These are phyloP conservation scores for Kodamaea sp. DNA, from an alignment of 1,139 yeast genomes.

Conservation along the genomic window DNA sequence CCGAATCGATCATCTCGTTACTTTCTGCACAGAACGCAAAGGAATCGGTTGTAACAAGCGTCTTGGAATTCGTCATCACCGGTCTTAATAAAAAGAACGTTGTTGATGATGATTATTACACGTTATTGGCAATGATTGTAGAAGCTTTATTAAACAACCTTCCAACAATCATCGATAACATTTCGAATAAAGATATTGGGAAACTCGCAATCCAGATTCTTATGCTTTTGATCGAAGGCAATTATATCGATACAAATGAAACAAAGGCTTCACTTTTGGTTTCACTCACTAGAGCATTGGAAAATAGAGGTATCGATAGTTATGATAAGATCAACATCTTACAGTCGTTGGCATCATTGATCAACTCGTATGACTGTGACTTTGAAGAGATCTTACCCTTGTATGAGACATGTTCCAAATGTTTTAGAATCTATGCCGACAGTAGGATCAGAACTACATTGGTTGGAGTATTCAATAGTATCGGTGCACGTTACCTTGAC, in stretches of 20 bases:
- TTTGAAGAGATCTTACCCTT: constrained; percentile 52
- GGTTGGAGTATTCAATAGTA: constrained; percentile 53
- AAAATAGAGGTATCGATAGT: constrained; percentile 53
- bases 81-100: constrained; percentile 34
- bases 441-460: constrained; percentile 58
- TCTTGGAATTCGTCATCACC: constrained; percentile 55
- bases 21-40: constrained; percentile 57
- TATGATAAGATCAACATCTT: constrained; percentile 58
- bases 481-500: constrained; percentile 53
- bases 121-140: constrained; percentile 53
- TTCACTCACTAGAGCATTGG: constrained; percentile 60
- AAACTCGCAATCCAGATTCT: constrained; percentile 51
- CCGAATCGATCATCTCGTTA: constrained; percentile 52
- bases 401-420: constrained; percentile 53
- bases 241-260: constrained; percentile 55
- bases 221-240: constrained; percentile 55
- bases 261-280: constrained; percentile 53
- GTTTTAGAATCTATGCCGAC: constrained; percentile 58
- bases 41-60: constrained; percentile 57
- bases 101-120: constrained; percentile 42
- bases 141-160: constrained; percentile 51
- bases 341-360: constrained; percentile 52
- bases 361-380: constrained; percentile 51
- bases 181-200: constrained; percentile 48
- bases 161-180: constrained; percentile 44